Evolutionary conservation across 768 basidiomycete genomes (phyloP).

Genomic region (Termitomyces bulborhizus): DNA sequence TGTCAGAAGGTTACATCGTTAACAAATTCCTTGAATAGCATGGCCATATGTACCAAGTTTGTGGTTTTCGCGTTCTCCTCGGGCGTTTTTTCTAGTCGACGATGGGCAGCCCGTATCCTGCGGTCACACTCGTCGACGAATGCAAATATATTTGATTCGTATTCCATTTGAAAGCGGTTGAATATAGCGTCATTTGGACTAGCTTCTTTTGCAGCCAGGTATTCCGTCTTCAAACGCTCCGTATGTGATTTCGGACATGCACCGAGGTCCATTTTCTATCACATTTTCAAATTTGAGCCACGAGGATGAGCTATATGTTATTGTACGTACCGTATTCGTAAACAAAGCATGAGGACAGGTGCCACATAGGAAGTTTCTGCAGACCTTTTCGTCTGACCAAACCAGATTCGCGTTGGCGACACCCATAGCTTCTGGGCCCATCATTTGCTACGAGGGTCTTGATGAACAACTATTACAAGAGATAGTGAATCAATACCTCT

Average conservation of each 20-base stretch:
- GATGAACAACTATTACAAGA: slow-evolving; percentile 36
- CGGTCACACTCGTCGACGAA: slow-evolving; percentile 99
- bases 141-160: slow-evolving; percentile 89
- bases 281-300: slow-evolving; percentile 1
- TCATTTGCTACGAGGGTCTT: slow-evolving; percentile 79
- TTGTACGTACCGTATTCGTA: slow-evolving; percentile 83
- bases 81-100: slow-evolving; percentile 96
- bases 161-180: slow-evolving; percentile 87
- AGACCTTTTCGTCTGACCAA: slow-evolving; percentile 97
- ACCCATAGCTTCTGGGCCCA: slow-evolving; percentile 99
- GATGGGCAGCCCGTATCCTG: slow-evolving; percentile 88
- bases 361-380: slow-evolving; percentile 95
- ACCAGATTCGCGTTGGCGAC: slow-evolving; percentile 86
- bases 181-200: slow-evolving; percentile 79
- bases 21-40: background rate
- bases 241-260: slow-evolving; percentile 97
- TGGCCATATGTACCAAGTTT: slow-evolving; percentile 58
- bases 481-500: slow-evolving; percentile 26
- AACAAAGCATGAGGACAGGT: slow-evolving; percentile 98
- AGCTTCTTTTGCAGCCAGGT: slow-evolving; percentile 69
- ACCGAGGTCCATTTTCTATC: slow-evolving; percentile 98
- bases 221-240: slow-evolving; percentile 89
- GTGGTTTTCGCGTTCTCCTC: slow-evolving; percentile 99
- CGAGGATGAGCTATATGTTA: background rate
- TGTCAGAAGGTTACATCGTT: slow-evolving; percentile 20